Base-by-base conservation (phyloP, 2,329 filamentous ascomycete species). In the Sclerotinia glacialis region DNA sequence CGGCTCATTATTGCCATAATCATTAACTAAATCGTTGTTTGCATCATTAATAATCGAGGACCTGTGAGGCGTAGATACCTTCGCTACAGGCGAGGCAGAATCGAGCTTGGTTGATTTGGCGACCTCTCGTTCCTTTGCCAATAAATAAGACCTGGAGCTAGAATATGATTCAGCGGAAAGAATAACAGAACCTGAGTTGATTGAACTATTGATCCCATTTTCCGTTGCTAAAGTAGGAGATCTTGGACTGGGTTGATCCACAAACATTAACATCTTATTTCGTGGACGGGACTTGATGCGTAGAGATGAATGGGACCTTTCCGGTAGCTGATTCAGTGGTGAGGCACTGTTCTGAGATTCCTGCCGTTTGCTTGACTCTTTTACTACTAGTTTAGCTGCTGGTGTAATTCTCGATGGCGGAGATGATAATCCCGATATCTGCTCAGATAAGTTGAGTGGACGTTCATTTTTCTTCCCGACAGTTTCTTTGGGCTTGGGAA, bases 221-320 rank as follows among this genome's bases (percentile, higher is more conserved):
- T 53, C n/a, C 21, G 7, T 23, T 28, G 14, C 11, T 7, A 44
- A 55, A 5, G 54, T n/a, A 37, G 65, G 60, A 34, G 65, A 34
- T n/a, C 67, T 66, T 54, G 70, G 67, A 52, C 49, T 68, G 12
- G 71, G 65, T 23, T 67, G 66, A 50, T 71, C 69, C 69, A 74
- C 71, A 26, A 74, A 69, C 73, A 76, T 75, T 70, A 76, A 72
- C 72, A 76, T 75, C 52, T 71, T 72, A 53, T 65, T 68, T 31
- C 68, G 71, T 28, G 71, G 68, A 64, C 72, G 71, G 31, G 74
- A 66, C 61, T 71, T 76, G 46, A 76, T 75, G 40, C 73, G 71
- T 53, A 76, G 59, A 52, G 71, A 60, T 37, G 74, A 72, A n/a
- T 60, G 67, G 8, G 71, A 58, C 28, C 62, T 67, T 28, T 60